phyloP scores from a whole-genome alignment of 2,329 filamentous ascomycete species.

The Botrytis paeoniae region DNA sequence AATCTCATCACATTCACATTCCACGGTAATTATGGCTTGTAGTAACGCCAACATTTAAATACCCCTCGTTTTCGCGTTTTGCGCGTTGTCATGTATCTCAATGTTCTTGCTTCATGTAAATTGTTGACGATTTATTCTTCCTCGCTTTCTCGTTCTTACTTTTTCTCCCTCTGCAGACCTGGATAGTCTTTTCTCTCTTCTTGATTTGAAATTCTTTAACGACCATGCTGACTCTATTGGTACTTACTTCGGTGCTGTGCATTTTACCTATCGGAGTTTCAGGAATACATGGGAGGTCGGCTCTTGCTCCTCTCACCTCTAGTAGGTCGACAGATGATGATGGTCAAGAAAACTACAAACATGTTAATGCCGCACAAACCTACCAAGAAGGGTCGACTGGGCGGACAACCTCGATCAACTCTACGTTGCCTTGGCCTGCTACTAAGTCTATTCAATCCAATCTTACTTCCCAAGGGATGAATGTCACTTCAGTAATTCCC shows the following conservation, averaged over 20 bases:
- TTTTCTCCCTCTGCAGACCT: constrained; percentile 5
- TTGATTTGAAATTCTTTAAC: background rate
- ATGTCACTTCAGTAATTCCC: constrained; percentile 26
- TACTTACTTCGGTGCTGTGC: background rate
- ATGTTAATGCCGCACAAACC: background rate
- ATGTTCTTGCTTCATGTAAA: background rate
- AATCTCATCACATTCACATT: constrained; percentile 10
- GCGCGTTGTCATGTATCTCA: background rate
- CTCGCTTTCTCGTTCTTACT: background rate
- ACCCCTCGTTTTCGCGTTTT: background rate
- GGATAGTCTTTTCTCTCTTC: background rate
- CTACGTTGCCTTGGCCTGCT: constrained; percentile 22
- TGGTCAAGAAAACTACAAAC: background rate
- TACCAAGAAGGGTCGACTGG: constrained; percentile 1
- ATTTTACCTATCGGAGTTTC: background rate
- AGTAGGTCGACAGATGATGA: background rate
- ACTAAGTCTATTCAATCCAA: constrained; percentile 18
- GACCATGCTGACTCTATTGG: background rate
- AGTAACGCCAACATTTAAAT: background rate
- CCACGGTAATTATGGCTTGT: background rate
- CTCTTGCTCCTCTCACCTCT: background rate
- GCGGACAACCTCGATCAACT: constrained; percentile 13
- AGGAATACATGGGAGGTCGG: background rate
- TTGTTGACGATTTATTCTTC: constrained; percentile 15
- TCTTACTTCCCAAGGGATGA: constrained; percentile 24